phyloP scores from a whole-genome alignment of 208 protist genomes.

The Blastocrithidia nonstop region DNA sequence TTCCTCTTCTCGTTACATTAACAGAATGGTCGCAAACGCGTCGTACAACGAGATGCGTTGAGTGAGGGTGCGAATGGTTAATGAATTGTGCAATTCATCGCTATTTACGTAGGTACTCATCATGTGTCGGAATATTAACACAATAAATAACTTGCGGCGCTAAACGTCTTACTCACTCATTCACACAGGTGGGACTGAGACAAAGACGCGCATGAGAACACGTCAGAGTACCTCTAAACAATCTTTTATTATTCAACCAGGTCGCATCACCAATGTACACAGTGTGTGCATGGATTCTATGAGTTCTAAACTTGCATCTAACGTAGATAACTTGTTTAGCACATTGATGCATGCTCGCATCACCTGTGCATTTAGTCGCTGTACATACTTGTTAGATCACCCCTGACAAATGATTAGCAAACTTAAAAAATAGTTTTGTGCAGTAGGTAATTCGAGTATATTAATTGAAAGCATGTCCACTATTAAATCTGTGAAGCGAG shows the following conservation, averaged over 20 bases:
- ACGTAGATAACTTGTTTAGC: slow-evolving; percentile 38
- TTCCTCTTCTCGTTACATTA: slow-evolving; percentile 14
- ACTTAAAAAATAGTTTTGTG: slow-evolving; percentile 34
- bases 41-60: slow-evolving; percentile 67
- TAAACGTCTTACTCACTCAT: slow-evolving; percentile 33
- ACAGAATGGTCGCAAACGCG: slow-evolving; percentile 27
- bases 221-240: slow-evolving; percentile 52
- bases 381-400: slow-evolving; percentile 36
- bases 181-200: slow-evolving; percentile 27
- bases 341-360: slow-evolving; percentile 55
- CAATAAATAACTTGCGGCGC: slow-evolving; percentile 23
- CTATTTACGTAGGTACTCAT: slow-evolving; percentile 36
- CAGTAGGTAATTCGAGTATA: slow-evolving; percentile 47
- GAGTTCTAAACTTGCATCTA: slow-evolving; percentile 25
- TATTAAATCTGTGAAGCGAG: slow-evolving; percentile 55
- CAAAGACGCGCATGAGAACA: slow-evolving; percentile 53
- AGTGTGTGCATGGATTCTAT: slow-evolving; percentile 47
- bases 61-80: slow-evolving; percentile 45
- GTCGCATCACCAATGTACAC: slow-evolving; percentile 21
- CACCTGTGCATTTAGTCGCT: slow-evolving; percentile 58
- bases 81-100: slow-evolving; percentile 55
- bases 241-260: slow-evolving; percentile 53
- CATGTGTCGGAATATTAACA: slow-evolving; percentile 45
- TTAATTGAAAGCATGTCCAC: slow-evolving; percentile 71
- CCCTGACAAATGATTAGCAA: slow-evolving; percentile 27